Base-by-base conservation (phyloP, 2,329 filamentous ascomycete genomes). In the Aspergillus sp. region DNA sequence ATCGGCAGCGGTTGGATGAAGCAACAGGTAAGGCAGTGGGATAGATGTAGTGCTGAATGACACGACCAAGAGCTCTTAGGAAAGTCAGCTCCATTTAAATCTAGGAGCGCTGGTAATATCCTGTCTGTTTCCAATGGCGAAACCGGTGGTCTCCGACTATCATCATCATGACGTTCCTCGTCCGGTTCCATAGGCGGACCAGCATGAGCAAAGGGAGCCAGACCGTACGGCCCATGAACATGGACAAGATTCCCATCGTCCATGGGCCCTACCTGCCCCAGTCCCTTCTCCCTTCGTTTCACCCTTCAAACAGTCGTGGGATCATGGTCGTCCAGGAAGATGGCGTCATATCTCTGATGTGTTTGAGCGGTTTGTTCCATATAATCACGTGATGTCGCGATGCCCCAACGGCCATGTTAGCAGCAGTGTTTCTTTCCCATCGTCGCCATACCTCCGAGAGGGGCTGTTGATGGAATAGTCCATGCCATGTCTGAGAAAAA, bases 101-200 rank as follows among this genome's bases (percentile, higher is more conserved):
- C 25, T 29, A 29, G 9, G 25, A 29, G 25, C 11, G 25, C 25
- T 29, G 25, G 6, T 10, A 7, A 11, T 29, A 10, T 29, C 25
- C 25, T 29, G 25, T 10, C 25, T 29, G 25, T 29, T 10, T 29
- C 34, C 34, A 14, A 38, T 38, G 34, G 34, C 34, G 16, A 38
- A 38, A 38, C 34, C 34, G 34, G 34, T 7, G 16, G 34, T 16
- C 34, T 17, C 34, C 34, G 11, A 16, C 19, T 38, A 62, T 64
- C 54, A 71, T 68, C 54, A 71, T 64, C 21, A 72, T 65, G 60
- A 65, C 62, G 63, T 73, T 20, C 34, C 34, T 36, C n/a, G 5
- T 17, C 9, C 43, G 23, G n/a, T 23, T 43, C 17, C 43, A 38
- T 38, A 47, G 20, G 25, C 45, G 45, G 29, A 47, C 31, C 29